Evolutionary conservation across 2,329 filamentous ascomycete genomes (phyloP), one percentile per base, ranked within the genome.

Genomic region (Aspergillus oerlinghausenensis): DNA sequence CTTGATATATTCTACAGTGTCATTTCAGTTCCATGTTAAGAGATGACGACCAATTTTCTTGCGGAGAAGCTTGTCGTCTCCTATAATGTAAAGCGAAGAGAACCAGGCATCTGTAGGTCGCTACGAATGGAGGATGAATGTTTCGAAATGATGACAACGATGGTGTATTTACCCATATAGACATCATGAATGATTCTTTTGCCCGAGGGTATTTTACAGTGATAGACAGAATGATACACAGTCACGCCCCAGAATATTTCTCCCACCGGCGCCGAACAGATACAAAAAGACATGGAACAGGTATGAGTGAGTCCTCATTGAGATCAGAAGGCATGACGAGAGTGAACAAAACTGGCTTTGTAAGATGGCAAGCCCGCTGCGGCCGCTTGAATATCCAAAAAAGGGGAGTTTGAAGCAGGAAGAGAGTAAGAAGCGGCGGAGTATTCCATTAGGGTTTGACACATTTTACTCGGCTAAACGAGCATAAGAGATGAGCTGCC

Each of bases 401-500:
- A 55, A 58, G 63, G 51, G 56, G 52, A 60, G 51, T 64, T 51
- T 51, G 58, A 59, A 57, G 42, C 25, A 58, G 53, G 55, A 51
- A 54, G 19, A 51, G 40, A 17, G 55, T 54, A 55, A 49, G 55
- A 55, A 52, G 23, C 38, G 54, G 48, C 55, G 51, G 35, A 53
- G 43, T 50, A 56, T 52, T 56, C 29, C 19, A 21, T 26, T 55
- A 55, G 57, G 42, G 58, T 58, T 54, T 48, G 49, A 55, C 43
- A 26, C 56, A 42, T 14, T 56, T 72, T 67, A 78, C 63, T 75
- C 77, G 55, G 80, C 81, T 57, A 86, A 70, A 49, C 76, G 79
- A 48, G 83, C 83, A 74, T 85, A 88, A 50, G 83, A 81, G 67
- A 87, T 85, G 58, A 92, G 72, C 65, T 90, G 84, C 66, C 84